Evolutionary conservation across 139 green algal genomes (phyloP).

Genomic region (Tetratostichococcus sp.): DNA sequence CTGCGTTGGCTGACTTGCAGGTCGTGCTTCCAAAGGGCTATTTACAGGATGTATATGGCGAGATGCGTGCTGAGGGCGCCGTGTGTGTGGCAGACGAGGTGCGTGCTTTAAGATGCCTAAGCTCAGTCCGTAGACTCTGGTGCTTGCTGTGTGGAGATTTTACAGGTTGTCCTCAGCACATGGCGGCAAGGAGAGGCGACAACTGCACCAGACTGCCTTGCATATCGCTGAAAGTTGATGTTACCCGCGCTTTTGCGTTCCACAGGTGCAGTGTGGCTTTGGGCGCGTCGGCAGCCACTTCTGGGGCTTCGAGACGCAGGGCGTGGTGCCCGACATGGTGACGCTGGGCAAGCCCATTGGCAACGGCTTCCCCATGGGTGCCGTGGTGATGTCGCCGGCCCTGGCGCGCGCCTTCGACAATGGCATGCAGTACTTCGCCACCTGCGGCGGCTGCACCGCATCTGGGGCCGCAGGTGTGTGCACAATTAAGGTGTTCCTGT

Average conservation of each 20-base stretch:
- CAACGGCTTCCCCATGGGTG: slow-evolving; percentile 71
- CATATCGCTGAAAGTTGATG: no score
- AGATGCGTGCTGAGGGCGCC: slow-evolving; percentile 44
- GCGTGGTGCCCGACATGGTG: slow-evolving; percentile 67
- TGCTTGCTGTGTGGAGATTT: no score
- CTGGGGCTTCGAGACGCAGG: slow-evolving; percentile 51
- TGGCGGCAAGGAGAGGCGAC: no score
- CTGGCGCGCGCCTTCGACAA: slow-evolving; percentile 42
- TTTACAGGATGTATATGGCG: slow-evolving; percentile 46
- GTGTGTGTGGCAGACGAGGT: slow-evolving; percentile 68
- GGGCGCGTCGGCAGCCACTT: slow-evolving; percentile 51
- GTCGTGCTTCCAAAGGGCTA: slow-evolving; percentile 31
- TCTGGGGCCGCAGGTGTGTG: slow-evolving; percentile 22
- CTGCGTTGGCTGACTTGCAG: neutral
- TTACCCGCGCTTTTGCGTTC: neutral
- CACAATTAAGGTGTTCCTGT: no score
- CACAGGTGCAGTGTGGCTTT: slow-evolving; percentile 64
- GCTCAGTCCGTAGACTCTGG: no score
- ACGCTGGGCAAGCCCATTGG: slow-evolving; percentile 66
- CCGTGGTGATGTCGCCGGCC: slow-evolving; percentile 34
- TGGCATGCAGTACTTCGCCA: slow-evolving; percentile 75
- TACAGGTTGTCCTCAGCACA: no score
- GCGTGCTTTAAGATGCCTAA: no score
- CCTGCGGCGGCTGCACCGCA: slow-evolving; percentile 39
- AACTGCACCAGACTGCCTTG: no score